phyloP scores from a whole-genome alignment of 1,284 basidiomycete species.

The Calocybe gambosa region DNA sequence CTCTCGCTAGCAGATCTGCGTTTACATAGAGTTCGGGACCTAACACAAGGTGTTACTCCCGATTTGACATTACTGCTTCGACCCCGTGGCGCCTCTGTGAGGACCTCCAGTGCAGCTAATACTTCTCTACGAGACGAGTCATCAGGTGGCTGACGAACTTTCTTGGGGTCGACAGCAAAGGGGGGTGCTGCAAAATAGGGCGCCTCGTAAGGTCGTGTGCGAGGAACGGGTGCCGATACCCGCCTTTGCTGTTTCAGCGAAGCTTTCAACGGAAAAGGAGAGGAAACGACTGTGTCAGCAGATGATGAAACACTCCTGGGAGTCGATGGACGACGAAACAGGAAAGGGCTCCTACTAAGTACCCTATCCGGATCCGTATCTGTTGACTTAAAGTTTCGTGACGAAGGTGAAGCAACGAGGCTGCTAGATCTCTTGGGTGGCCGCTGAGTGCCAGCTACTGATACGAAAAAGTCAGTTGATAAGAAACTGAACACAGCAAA shows the following conservation, averaged over 20 bases:
- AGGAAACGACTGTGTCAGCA: slow-evolving; percentile 7
- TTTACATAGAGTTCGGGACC: background rate
- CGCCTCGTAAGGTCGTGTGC: slow-evolving; percentile 34
- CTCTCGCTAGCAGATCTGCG: slow-evolving; percentile 18
- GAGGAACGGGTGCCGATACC: slow-evolving; percentile 25
- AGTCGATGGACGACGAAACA: slow-evolving; percentile 12
- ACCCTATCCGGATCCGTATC: slow-evolving; percentile 9
- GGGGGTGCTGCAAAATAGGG: slow-evolving; percentile 38
- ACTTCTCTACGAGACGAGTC: slow-evolving; percentile 4
- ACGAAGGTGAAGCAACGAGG: slow-evolving; percentile 20
- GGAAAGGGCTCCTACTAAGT: background rate
- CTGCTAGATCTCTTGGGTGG: slow-evolving; percentile 16
- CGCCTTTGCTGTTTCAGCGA: slow-evolving; percentile 23
- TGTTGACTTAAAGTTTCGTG: slow-evolving; percentile 18
- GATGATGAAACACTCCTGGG: slow-evolving; percentile 1
- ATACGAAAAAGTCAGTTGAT: background rate
- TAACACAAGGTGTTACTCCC: background rate
- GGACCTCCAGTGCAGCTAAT: background rate
- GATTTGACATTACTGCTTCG: slow-evolving; percentile 1
- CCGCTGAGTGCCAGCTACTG: background rate
- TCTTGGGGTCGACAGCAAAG: slow-evolving; percentile 9
- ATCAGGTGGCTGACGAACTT: slow-evolving; percentile 8
- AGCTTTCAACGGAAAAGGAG: slow-evolving; percentile 21
- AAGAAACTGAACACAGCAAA: background rate
- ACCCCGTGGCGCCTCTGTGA: slow-evolving; percentile 4